phyloP scores from a whole-genome alignment of 2,329 filamentous ascomycete species.

The Immersiporthe knoxdaviesiana region DNA sequence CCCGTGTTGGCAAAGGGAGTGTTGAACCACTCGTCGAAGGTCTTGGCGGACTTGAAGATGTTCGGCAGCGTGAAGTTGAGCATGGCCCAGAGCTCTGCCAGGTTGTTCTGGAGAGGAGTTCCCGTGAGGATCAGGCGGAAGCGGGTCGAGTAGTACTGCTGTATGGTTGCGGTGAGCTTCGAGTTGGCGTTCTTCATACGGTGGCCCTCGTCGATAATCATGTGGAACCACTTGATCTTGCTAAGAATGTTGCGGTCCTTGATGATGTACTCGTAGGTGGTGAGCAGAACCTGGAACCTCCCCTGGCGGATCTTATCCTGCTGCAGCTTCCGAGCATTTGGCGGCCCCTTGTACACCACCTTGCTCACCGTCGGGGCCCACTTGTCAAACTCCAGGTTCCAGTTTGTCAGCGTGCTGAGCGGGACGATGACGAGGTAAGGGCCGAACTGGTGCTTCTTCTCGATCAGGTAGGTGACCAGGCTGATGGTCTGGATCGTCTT shows the following conservation, averaged over 20 bases:
- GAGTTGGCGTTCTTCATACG: constrained; percentile 99
- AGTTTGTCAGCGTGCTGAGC: constrained; percentile 95
- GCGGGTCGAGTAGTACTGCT: constrained; percentile 90
- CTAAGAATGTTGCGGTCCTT: constrained; percentile 93
- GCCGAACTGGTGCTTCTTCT: constrained; percentile 88
- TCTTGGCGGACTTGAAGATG: constrained; percentile 99
- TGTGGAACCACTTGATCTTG: constrained; percentile 99
- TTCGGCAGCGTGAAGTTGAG: constrained; percentile 98
- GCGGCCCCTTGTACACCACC: constrained; percentile 96
- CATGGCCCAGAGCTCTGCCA: constrained; percentile 94
- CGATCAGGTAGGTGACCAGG: constrained; percentile 95
- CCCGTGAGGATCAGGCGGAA: constrained; percentile 97
- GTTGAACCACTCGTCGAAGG: constrained; percentile 99
- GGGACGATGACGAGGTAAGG: constrained; percentile 97
- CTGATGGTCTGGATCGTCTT: constrained; percentile 99
- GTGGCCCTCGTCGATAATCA: constrained; percentile 99
- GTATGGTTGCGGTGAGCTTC: constrained; percentile 92
- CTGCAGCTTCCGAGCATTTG: constrained; percentile 82
- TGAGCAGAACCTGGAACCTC: constrained; percentile 93
- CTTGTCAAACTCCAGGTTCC: constrained; percentile 98
- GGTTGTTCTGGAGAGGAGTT: constrained; percentile 95
- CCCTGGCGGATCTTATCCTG: constrained; percentile 94
- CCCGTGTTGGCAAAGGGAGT: constrained; percentile 98
- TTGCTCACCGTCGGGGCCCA: constrained; percentile 88
- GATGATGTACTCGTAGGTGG: constrained; percentile 99